These are phyloP conservation scores for Musa troglodytarum DNA, from an alignment of 176 grass and related monocot species.

Conservation along the genomic window DNA sequence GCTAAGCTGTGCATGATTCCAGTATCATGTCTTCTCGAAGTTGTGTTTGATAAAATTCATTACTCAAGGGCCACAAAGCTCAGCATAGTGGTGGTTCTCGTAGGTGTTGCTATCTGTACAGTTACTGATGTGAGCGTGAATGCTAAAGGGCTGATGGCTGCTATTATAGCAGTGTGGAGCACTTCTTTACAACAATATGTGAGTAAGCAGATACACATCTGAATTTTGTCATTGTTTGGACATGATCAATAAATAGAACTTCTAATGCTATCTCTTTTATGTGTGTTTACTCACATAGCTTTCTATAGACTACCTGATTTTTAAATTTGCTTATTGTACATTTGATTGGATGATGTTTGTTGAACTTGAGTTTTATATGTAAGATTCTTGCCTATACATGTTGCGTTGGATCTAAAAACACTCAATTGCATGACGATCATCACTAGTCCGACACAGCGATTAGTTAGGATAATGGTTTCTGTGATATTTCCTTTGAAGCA, in stretches of 20 bases:
- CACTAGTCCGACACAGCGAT: too few species aligned
- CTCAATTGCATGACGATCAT: too few species aligned
- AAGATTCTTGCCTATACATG: too few species aligned
- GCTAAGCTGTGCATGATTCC: constrained; percentile 98
- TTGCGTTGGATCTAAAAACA: too few species aligned
- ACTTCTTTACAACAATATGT: constrained; percentile 92
- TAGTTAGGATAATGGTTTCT: too few species aligned
- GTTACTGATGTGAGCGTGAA: constrained; percentile 95
- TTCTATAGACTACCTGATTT: too few species aligned
- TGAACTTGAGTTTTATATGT: too few species aligned
- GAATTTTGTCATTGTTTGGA: neutral
- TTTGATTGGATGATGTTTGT: too few species aligned
- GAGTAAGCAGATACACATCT: constrained; percentile 20
- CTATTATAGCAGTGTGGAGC: constrained; percentile 86
- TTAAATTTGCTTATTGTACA: too few species aligned
- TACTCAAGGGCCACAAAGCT: constrained; percentile 79
- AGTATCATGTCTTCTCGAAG: constrained; percentile 88
- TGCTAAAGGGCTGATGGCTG: constrained; percentile 62
- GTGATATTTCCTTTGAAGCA: too few species aligned
- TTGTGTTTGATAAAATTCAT: constrained; percentile 75
- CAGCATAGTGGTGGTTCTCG: constrained; percentile 76
- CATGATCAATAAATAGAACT: neutral
- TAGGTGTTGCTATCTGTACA: constrained; percentile 79
- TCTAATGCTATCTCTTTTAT: neutral
- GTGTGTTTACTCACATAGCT: too few species aligned